Base-by-base conservation (phyloP, 2,329 filamentous ascomycete genomes). In the Ceratocystis lukuohia region DNA sequence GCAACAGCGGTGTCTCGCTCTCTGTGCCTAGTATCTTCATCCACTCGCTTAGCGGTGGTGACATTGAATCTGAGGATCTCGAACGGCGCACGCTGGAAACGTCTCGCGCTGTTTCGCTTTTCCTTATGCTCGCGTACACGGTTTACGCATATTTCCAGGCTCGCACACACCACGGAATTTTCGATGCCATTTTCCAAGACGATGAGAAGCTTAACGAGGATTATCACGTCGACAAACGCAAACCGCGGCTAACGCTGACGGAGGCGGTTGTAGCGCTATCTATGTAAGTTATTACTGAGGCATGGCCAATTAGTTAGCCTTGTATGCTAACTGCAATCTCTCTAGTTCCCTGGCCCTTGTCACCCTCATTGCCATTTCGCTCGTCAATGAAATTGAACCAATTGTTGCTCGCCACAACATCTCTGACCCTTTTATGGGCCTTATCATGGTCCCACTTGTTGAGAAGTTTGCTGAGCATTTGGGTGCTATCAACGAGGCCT, bases 401-500 rank as follows among this genome's bases (percentile, higher is more conserved):
- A 83, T 84, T 3, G 80, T 83, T 46, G 70, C 76, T 46, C 70
- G 75, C 25, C 75, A 75, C 22, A 70, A 73, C 66, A 75, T 84
- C 17, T 80, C 79, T 0, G 80, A 82, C 65, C 77, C 81, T 1
- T 82, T 82, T 69, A 81, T 84, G 75, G 81, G 89, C 71, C 78
- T 95, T 46, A 93, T 94, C 70, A 80, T 95, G 0, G 82, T 94
- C 4, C 87, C 89, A 3, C 80, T 95, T 0, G 89, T 94, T 5
- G 91, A 95, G 73, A 95, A 96, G 75, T 86, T 88, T 2, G 89
- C 90, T 12, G 90, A 95, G 75, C 90, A 95, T 75, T 77, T 95
- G 61, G 92, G 88, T 1, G 88, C 89, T 53, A 80, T 95, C 67
- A 89, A 94, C 71, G 90, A 95, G 79, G 90, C 90, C 28, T 93